Base-by-base conservation (phyloP, 2,329 filamentous ascomycete genomes). In the Microdochium trichocladiopsis region DNA sequence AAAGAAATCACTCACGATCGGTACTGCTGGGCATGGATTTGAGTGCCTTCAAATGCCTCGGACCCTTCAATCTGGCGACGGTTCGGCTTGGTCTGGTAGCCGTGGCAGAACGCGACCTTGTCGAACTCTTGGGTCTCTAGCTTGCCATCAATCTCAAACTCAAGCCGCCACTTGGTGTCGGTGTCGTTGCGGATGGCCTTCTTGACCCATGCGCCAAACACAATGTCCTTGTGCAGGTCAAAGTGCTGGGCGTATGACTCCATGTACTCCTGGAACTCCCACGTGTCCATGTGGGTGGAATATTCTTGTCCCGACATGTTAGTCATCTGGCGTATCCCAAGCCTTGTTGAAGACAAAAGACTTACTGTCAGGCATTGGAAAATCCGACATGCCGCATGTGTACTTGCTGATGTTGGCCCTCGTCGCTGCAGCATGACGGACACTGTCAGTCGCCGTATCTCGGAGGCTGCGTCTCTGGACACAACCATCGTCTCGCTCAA, bases 171-270 rank as follows among this genome's bases (percentile, higher is more conserved):
- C 52, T 63, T 62, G 3, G 61, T 62, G 14, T 64, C 59, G 5
- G 62, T 58, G 3, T 51, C n/a, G 25, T 57, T 63, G 11, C 68
- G 55, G 10, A 54, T 53, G 3, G 69, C 63, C 11, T 58, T 55
- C 28, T 59, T 61, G 2, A 72, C 60, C 4, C 55, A 60, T 11
- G 66, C 63, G 25, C 63, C 61, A 49, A 73, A 65, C 1, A 63
- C 55, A 16, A 72, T 61, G 47, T 70, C 57, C 5, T 62, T 59
- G 25, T 66, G 54, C 18, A 73, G 56, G n/a, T 66, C 61, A 47
- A 72, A 73, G 36, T 71, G 63, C 6, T 61, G 60, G n/a, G 69
- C 68, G 51, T 73, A 76, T 8, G 56, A 60, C 51, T 73, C 65
- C 57, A 74, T 62, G 53, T 69, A 75, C 49, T 69, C 62, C 37